phyloP scores from a whole-genome alignment of 257 asterid genomes.

The Solanum microdontum region DNA sequence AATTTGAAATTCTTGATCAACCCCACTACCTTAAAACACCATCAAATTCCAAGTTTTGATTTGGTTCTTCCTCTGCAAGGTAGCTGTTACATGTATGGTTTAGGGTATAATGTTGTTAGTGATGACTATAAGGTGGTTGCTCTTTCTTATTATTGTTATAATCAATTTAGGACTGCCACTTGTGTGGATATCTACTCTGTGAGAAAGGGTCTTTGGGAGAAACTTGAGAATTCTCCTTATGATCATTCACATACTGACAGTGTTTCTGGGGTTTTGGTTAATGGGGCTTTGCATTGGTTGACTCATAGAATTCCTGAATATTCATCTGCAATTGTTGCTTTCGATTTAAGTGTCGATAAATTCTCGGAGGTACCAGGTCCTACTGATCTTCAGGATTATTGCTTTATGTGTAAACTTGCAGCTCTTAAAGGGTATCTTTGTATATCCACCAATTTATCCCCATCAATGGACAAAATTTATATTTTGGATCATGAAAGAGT shows the following conservation, averaged over 20 bases:
- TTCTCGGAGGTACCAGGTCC: constrained; percentile 35
- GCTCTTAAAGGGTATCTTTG: background rate
- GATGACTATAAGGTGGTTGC: too few species aligned
- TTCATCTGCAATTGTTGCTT: constrained; percentile 14
- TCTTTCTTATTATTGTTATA: too few species aligned
- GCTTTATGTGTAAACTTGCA: background rate
- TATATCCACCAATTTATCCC: background rate
- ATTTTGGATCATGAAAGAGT: background rate
- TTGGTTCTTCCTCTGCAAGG: too few species aligned
- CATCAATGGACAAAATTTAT: background rate
- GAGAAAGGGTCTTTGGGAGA: background rate
- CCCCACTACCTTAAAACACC: too few species aligned
- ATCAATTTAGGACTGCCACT: too few species aligned
- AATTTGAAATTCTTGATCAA: too few species aligned
- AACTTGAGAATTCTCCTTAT: constrained; percentile 21
- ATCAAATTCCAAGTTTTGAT: too few species aligned
- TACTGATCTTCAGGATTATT: background rate
- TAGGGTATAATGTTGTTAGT: too few species aligned
- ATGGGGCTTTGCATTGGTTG: constrained; percentile 5
- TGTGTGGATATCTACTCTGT: too few species aligned
- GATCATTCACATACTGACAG: constrained; percentile 12
- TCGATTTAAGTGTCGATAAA: constrained; percentile 15
- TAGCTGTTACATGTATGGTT: too few species aligned
- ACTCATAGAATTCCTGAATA: too few species aligned
- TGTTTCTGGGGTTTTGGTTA: constrained; percentile 18